Evolutionary conservation across 2,329 filamentous ascomycete genomes (phyloP).

Genomic region (Aspergillus novofumigatus): DNA sequence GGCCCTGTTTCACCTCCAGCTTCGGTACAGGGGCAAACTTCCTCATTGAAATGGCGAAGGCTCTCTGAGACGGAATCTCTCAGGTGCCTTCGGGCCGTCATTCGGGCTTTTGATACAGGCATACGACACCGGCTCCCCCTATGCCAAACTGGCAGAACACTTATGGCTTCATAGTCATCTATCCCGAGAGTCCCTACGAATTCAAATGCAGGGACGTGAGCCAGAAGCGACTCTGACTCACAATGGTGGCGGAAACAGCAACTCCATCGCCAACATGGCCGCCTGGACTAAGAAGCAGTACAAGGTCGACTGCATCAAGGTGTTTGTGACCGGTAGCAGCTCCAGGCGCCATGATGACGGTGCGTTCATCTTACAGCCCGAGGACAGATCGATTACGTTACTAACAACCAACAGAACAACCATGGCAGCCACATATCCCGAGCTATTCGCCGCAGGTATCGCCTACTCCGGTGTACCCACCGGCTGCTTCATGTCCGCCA

Average conservation of each 20-base stretch:
- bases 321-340: conserved; percentile 15
- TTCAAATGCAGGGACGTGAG: conserved; percentile 59
- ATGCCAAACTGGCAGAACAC: conserved; percentile 49
- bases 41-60: background rate
- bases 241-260: conserved; percentile 37
- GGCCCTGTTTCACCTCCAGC: background rate
- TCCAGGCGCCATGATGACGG: conserved; percentile 21
- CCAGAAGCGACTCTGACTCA: conserved; percentile 27
- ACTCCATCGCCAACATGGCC: conserved; percentile 41
- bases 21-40: background rate
- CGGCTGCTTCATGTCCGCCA: conserved; percentile 17
- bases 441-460: conserved; percentile 20
- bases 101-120: conserved; percentile 19
- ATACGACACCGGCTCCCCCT: conserved; percentile 50
- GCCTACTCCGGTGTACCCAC: conserved; percentile 18
- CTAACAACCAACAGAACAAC: conserved; percentile 13
- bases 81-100: too few relatives aligned
- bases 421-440: conserved; percentile 18
- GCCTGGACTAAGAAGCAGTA: conserved; percentile 33
- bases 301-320: conserved; percentile 26
- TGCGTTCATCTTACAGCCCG: background rate
- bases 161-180: conserved; percentile 47
- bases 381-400: background rate
- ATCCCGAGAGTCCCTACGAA: conserved; percentile 50
- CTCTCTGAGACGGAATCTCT: background rate